Percentiles rank a stretch among this genome's conserved stretches.
These are phyloP conservation scores for Collybiopsis confluens DNA, from an alignment of 768 basidiomycete genomes.

Conservation along the genomic window DNA sequence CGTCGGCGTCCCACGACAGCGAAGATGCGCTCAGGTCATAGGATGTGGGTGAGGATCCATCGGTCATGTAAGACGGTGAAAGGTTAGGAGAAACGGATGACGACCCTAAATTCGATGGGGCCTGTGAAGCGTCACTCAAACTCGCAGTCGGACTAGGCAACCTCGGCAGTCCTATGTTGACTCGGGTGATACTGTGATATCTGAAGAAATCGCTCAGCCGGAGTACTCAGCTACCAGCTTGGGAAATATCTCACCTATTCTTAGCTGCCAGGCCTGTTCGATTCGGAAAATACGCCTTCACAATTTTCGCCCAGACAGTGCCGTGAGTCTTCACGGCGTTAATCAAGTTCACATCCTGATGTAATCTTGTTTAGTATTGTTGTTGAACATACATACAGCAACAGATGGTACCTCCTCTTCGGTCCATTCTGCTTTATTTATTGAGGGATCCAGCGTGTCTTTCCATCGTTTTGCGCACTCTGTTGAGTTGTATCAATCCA, in stretches of 20 bases:
- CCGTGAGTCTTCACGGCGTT: constrained; percentile 21
- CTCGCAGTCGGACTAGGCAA: neutral
- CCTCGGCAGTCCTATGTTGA: neutral
- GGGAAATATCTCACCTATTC: constrained; percentile 18
- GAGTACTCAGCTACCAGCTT: neutral
- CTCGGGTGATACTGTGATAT: constrained; percentile 18
- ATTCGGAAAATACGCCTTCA: constrained; percentile 22
- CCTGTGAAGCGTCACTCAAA: neutral
- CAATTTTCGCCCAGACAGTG: constrained; percentile 24
- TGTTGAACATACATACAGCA: no score
- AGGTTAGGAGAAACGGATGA: neutral
- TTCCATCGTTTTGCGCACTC: constrained; percentile 26
- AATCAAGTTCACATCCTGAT: constrained; percentile 19
- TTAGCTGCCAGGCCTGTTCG: constrained; percentile 25
- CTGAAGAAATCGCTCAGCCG: neutral
- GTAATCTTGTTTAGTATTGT: no score
- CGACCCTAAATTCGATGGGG: no score
- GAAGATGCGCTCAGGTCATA: no score
- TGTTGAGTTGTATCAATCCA: constrained; percentile 16
- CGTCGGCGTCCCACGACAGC: no score
- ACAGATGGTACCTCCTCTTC: constrained; percentile 15
- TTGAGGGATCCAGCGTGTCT: constrained; percentile 23
- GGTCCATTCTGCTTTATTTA: constrained; percentile 21
- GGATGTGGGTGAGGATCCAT: neutral
- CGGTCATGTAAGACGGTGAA: neutral